Evolutionary conservation across 2,329 filamentous ascomycete genomes (phyloP).

Genomic region (Penicillium glabrum): DNA sequence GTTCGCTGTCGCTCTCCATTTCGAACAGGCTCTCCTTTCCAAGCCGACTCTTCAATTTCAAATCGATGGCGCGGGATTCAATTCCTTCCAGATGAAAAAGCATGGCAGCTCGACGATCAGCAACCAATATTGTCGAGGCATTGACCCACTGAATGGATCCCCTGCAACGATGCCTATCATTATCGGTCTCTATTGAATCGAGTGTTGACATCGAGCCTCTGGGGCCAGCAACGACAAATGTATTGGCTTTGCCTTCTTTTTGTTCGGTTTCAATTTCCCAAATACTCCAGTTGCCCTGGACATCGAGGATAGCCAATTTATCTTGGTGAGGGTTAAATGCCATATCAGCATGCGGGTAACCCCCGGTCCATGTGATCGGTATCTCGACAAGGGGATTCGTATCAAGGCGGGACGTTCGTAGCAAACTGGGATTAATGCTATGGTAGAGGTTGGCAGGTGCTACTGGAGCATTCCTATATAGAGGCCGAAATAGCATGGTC

Average conservation of each 20-base stretch:
- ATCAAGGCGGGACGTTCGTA: constrained; percentile 45
- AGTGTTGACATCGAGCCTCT: constrained; percentile 33
- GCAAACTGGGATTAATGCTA: constrained; percentile 12
- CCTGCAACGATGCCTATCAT: constrained; percentile 44
- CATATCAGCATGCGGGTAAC: constrained; percentile 53
- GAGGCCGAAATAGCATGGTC: constrained; percentile 51
- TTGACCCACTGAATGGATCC: constrained; percentile 42
- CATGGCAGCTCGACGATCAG: constrained; percentile 47
- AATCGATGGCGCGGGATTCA: constrained; percentile 32
- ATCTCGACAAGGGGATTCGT: constrained; percentile 50
- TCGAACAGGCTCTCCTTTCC: constrained; percentile 21
- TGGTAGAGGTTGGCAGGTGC: constrained; percentile 21
- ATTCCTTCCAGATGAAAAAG: constrained; percentile 35
- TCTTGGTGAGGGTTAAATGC: constrained; percentile 60
- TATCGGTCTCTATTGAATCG: constrained; percentile 1
- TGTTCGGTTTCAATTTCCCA: constrained; percentile 42
- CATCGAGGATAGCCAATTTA: constrained; percentile 58
- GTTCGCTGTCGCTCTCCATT: no score
- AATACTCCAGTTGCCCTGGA: constrained; percentile 55
- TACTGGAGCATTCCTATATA: constrained; percentile 30
- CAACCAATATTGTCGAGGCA: constrained; percentile 50
- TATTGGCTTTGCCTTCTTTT: constrained; percentile 28
- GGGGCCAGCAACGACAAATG: constrained; percentile 26
- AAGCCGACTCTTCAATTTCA: constrained; percentile 35
- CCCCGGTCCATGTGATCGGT: constrained; percentile 44